Conservation (phyloP, 2,329 filamentous ascomycete genomes). For the Tympanopsis confertula region DNA sequence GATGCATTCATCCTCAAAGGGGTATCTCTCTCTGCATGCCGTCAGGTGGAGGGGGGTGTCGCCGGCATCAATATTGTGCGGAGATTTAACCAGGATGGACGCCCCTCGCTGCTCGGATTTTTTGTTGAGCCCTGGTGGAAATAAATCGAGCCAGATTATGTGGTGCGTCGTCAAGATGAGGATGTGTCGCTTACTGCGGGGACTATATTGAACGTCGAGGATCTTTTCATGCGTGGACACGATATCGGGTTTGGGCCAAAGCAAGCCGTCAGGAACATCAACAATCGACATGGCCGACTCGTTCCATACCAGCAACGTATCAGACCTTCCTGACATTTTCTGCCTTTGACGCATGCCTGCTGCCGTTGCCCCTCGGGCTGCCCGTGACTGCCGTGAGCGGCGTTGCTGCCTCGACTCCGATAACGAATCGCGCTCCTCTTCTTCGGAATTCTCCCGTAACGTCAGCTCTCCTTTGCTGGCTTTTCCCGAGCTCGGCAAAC, state of each 20-base stretch:
- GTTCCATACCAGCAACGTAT: constrained; percentile 5
- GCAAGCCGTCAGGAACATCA: constrained; percentile 3
- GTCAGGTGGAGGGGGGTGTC: constrained; percentile 26
- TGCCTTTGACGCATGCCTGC: constrained; percentile 1
- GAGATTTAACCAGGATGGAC: constrained; percentile 26
- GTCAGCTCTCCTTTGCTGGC: too few relatives aligned
- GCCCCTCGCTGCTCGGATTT: constrained; percentile 9
- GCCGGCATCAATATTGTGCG: constrained; percentile 26
- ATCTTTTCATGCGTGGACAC: constrained; percentile 34
- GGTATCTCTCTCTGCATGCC: constrained; percentile 9
- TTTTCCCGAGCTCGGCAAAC: too few relatives aligned
- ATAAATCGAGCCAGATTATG: constrained; percentile 35
- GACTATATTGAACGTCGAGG: constrained; percentile 40
- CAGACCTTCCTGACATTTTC: too few relatives aligned
- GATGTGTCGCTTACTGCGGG: constrained; percentile 31
- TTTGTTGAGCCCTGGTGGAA: constrained; percentile 8
- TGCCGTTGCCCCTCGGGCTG: constrained; percentile 10
- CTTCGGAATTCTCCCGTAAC: too few relatives aligned
- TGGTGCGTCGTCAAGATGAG: constrained; percentile 45
- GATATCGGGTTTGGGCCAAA: constrained; percentile 10
- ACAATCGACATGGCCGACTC: constrained; percentile 3
- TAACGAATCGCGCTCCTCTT: too few relatives aligned
- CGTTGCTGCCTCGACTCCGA: too few relatives aligned
- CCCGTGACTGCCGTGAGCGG: constrained; percentile 17
- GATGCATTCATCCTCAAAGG: constrained; percentile 2